Conservation (phyloP, 805 yeast genomes). For the Ogataea polymorpha region DNA sequence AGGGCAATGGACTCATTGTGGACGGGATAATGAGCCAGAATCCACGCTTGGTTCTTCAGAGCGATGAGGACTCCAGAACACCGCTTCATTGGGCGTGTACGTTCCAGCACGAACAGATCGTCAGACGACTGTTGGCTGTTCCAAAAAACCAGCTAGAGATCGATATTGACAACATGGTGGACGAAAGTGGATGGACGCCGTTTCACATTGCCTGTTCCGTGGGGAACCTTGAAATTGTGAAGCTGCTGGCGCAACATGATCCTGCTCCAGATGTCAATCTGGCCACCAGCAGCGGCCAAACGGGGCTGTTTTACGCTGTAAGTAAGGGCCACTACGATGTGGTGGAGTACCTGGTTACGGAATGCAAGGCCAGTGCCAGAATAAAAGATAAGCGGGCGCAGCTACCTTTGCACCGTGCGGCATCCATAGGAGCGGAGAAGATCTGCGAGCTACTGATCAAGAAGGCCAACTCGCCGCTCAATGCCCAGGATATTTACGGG, state of each 20-base stretch:
- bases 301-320: conserved; percentile 73
- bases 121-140: conserved; percentile 42
- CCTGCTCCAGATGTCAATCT: conserved; percentile 61
- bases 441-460: conserved; percentile 53
- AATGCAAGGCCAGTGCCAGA: conserved; percentile 58
- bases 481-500: conserved; percentile 65
- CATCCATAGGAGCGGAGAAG: conserved; percentile 64
- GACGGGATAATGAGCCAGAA: conserved; percentile 46
- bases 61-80: conserved; percentile 73
- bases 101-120: conserved; percentile 50
- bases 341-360: conserved; percentile 49
- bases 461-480: conserved; percentile 57
- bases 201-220: conserved; percentile 77
- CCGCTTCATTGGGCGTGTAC: conserved; percentile 91
- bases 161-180: conserved; percentile 67
- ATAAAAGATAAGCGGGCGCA: conserved; percentile 64
- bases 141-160: conserved; percentile 26
- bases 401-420: conserved; percentile 79
- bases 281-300: conserved; percentile 62
- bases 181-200: conserved; percentile 86
- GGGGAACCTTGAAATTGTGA: conserved; percentile 57
- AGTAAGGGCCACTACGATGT: conserved; percentile 60
- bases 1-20: conserved; percentile 52
- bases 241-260: conserved; percentile 44
- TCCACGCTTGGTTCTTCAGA: conserved; percentile 44